phyloP scores from a whole-genome alignment of 768 basidiomycete species.

The Trametes cinnabarina region DNA sequence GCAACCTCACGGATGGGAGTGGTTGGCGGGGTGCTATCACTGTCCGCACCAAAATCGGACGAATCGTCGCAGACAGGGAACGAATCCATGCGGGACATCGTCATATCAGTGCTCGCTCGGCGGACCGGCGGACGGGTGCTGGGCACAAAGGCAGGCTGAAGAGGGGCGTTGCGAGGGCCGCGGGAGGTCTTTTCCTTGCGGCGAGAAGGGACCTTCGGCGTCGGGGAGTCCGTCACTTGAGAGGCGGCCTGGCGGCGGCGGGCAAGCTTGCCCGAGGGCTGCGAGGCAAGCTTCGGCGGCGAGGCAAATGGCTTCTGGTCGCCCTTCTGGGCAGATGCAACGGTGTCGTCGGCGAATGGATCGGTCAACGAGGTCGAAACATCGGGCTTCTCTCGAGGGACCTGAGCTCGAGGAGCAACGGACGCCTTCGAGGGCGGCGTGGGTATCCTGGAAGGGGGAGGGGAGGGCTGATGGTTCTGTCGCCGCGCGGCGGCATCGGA shows the following conservation, averaged over 20 bases:
- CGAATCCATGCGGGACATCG: constrained; percentile 26
- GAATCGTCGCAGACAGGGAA: constrained; percentile 78
- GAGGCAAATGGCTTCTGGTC: constrained; percentile 26
- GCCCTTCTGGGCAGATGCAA: constrained; percentile 28
- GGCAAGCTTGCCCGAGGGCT: constrained; percentile 56
- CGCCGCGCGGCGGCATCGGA: constrained; percentile 43
- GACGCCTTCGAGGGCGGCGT: constrained; percentile 62
- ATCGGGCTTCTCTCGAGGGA: constrained; percentile 19
- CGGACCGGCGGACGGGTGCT: constrained; percentile 37
- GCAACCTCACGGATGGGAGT: constrained; percentile 51
- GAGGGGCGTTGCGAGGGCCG: constrained; percentile 36
- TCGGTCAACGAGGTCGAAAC: constrained; percentile 38
- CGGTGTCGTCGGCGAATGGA: constrained; percentile 49
- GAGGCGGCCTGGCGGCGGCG: constrained; percentile 49
- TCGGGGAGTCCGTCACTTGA: constrained; percentile 34
- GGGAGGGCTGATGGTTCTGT: constrained; percentile 63
- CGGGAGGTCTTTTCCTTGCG: constrained; percentile 18
- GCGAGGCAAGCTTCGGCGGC: constrained; percentile 43
- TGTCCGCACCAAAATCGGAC: constrained; percentile 43
- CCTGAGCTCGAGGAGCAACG: constrained; percentile 26
- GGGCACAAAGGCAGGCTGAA: constrained; percentile 46
- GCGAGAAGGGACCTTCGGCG: constrained; percentile 44
- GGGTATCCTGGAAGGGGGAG: constrained; percentile 42
- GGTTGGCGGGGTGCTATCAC: constrained; percentile 43
- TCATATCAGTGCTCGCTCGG: constrained; percentile 32